These are phyloP conservation scores for Cutaneotrichosporon cutaneum DNA, from an alignment of 1,284 basidiomycete species.

Conservation along the genomic window DNA sequence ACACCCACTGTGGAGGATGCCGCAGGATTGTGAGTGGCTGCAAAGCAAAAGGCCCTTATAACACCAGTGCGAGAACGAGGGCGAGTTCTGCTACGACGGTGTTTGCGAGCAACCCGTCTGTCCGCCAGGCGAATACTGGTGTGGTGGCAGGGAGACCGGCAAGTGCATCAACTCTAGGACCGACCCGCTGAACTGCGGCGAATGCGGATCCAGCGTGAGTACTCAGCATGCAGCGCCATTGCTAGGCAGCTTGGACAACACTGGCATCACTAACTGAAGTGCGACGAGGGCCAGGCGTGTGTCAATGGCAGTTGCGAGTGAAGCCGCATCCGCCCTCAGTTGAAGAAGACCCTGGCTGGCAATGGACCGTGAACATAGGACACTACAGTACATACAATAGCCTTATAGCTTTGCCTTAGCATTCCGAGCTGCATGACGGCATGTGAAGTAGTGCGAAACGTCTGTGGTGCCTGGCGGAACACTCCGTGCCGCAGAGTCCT, in stretches of 20 bases:
- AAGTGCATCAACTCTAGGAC: neutral
- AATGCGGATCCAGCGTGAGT: neutral
- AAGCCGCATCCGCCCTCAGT: no score
- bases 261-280: neutral
- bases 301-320: neutral
- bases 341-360: no score
- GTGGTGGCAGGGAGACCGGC: neutral
- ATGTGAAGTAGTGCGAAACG: no score
- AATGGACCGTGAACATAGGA: no score
- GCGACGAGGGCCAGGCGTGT: neutral
- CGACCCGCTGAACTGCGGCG: neutral
- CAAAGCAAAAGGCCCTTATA: neutral
- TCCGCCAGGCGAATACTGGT: neutral
- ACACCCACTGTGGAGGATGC: neutral
- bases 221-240: neutral
- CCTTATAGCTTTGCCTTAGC: no score
- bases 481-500: no score
- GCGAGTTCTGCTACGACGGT: constrained; percentile 6
- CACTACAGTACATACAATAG: no score
- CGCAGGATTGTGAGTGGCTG: neutral
- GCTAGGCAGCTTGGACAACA: no score
- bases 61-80: constrained; percentile 10
- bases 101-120: neutral
- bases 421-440: no score
- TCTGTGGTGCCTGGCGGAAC: no score